These are phyloP conservation scores for Sclerospora graminicola DNA, from an alignment of 352 stramenopile species.

Conservation along the genomic window DNA sequence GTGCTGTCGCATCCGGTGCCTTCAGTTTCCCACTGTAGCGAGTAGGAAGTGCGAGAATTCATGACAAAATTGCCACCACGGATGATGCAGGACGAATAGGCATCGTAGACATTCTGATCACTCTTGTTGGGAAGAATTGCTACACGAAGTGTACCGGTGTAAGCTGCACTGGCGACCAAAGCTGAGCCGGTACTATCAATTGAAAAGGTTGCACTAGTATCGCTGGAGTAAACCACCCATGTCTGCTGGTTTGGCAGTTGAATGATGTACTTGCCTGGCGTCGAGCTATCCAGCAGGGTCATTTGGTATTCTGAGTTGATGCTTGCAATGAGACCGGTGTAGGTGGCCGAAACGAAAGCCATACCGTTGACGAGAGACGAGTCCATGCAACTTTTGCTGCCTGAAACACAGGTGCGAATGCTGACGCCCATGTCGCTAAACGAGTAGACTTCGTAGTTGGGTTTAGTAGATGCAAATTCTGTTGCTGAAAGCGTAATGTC, in stretches of 20 bases:
- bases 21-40: slow-evolving; percentile 51
- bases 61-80: slow-evolving; percentile 34
- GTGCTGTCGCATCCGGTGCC: slow-evolving; percentile 31
- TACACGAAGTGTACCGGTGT: slow-evolving; percentile 48
- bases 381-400: slow-evolving; percentile 39
- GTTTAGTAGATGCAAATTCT: slow-evolving; percentile 39
- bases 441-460: slow-evolving; percentile 58
- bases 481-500: slow-evolving; percentile 58
- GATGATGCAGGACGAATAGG: slow-evolving; percentile 50
- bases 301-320: slow-evolving; percentile 43
- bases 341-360: slow-evolving; percentile 58
- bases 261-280: slow-evolving; percentile 46
- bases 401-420: slow-evolving; percentile 34
- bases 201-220: slow-evolving; percentile 32
- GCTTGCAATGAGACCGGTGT: slow-evolving; percentile 40
- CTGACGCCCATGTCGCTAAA: slow-evolving; percentile 59
- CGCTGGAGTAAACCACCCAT: slow-evolving; percentile 62
- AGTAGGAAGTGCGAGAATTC: slow-evolving; percentile 47
- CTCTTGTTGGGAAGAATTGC: slow-evolving; percentile 38
- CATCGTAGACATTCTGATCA: slow-evolving; percentile 38
- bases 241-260: slow-evolving; percentile 53
- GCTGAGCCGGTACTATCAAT: slow-evolving; percentile 29
- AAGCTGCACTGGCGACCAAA: slow-evolving; percentile 28
- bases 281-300: slow-evolving; percentile 27
- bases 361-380: slow-evolving; percentile 56